Base-by-base conservation (phyloP, 306 rosid species). In the Amphicarpaea edgeworthii region DNA sequence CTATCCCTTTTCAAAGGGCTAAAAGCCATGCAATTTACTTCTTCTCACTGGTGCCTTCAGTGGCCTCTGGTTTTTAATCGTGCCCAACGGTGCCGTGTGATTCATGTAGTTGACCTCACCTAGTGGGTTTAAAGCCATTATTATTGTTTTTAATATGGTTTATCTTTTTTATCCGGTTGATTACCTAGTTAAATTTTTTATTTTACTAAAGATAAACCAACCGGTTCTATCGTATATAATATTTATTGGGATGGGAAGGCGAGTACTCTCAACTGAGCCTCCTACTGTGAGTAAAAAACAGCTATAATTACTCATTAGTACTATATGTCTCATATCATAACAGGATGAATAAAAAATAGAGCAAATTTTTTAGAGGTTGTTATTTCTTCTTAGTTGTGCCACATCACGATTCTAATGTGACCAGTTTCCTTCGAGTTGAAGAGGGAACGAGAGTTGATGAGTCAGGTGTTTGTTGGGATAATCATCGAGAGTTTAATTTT, bases 241-340 rank as follows among this genome's bases (percentile, higher is more conserved):
- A 87, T 82, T 55, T 54, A 68, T 65, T 88, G 88, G 89, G 85
- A 75, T 71, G 85, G 9, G 42, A 47, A 73, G 83, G 81, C 63
- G 79, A 73, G 61, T 70, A 43, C 74, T 83, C 60, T 77, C 81
- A n/a, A n/a, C n/a, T n/a, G 77, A 53, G 70, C 68, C 53, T 57
- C 85, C 85, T 75, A 81, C 78, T 86, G 91, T 86, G 85, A 88
- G 70, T 85, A 85, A 82, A 65, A 69, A 83, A 86, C 79, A 89
- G 92, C 88, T 28, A 5, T 28, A 3, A 28, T 28, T 28, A 28
- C 32, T 2, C 32, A 28, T 28, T 2, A 1, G 30, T 28, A n/a
- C n/a, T n/a, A 28, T 28, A 28, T 28, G 30, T 1, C 5, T 28
- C 32, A 28, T 3, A 28, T 28, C 32, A 28, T 3, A 28, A 28